Evolutionary conservation across 768 basidiomycete genomes (phyloP).

Genomic region (Galerina sulciceps): DNA sequence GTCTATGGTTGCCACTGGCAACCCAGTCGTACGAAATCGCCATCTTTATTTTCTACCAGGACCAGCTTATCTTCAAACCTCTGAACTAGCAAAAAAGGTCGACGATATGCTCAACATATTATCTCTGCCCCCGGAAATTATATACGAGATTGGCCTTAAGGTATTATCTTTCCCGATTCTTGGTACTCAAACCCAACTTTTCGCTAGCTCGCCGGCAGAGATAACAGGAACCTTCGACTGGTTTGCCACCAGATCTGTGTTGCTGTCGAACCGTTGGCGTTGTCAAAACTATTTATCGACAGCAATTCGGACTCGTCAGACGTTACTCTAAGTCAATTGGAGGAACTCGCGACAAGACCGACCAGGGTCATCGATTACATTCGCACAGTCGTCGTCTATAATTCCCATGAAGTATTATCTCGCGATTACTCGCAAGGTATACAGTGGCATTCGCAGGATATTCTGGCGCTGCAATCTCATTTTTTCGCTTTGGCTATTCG

Average conservation of each 20-base stretch:
- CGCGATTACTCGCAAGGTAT: neutral
- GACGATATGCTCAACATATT: no score
- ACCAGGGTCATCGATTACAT: neutral
- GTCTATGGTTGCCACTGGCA: no score
- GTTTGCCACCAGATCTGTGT: neutral
- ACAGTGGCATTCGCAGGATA: neutral
- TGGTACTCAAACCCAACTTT: neutral
- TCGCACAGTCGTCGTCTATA: neutral
- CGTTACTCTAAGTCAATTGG: neutral
- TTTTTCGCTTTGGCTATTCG: no score
- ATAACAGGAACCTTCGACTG: neutral
- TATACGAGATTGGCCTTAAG: neutral
- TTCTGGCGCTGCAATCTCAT: no score
- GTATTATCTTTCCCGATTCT: neutral
- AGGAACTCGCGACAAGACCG: neutral
- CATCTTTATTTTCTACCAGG: no score
- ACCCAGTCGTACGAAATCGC: no score
- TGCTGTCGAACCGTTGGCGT: neutral
- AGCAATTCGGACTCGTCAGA: neutral
- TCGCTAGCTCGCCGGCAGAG: neutral
- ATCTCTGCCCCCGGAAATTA: neutral
- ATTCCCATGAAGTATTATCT: neutral
- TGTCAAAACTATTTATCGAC: neutral
- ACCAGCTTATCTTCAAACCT: no score
- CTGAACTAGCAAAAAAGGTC: no score